Evolutionary conservation across 345 rosid species (phyloP), one percentile per base, ranked within the genome.

Genomic region (Populus alba): DNA sequence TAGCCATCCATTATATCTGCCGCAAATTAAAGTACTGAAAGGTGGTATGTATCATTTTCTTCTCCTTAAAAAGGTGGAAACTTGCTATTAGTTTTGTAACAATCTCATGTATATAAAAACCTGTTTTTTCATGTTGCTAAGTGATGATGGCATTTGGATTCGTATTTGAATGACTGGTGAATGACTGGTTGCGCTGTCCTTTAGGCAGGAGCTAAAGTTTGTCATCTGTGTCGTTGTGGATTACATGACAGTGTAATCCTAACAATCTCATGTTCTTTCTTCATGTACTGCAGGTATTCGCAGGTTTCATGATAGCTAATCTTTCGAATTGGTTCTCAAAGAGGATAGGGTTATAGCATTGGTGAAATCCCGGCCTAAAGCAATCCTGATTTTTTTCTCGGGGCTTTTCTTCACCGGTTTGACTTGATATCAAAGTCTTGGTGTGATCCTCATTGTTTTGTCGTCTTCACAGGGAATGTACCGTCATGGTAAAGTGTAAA

Each of bases 231-330:
- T 8, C 53, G 29, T 39, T 74, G 23, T 20, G 7, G 7, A n/a
- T 23, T 51, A 16, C 5, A 27, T 76, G 67, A 41, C 15, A 7
- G 11, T 53, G 33, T 8, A 73, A 23, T 80, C 57, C 68, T 25
- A 27, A 11, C 76, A n/a, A 51, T 7, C 18, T 75, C 68, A 77
- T 27, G 25, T 70, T n/a, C 70, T 35, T 74, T 22, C 6, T 18
- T 51, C 62, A 31, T 67, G 11, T 71, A 51, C 57, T 65, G 79
- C 94, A 92, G 98, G 99, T 93, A n/a, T 95, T 95, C 77, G 94
- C 90, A 59, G 98, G 99, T 78, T 95, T 95, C 75, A 90, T 94
- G 81, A 93, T 93, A 81, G 99, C 96, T 2, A 95, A 95, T 83
- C 75, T 92, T 66, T 87, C 97, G 4, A 92, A 83, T 72, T 85